phyloP scores from a whole-genome alignment of 371 early-diverging fungal genomes.

The Apophysomyces ossiformis region DNA sequence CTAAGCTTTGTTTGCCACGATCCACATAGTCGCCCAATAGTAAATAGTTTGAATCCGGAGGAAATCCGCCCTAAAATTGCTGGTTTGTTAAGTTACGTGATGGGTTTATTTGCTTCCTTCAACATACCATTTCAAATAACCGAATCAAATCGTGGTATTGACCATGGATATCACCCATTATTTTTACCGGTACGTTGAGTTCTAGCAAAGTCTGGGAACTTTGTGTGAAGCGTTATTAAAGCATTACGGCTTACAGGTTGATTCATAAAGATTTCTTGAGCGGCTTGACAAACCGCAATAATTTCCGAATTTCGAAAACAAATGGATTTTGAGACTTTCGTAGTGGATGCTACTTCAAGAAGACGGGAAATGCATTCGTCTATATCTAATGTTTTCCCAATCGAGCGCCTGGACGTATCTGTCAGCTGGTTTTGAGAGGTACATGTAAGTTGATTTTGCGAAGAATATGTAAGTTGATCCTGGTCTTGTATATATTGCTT shows the following conservation, averaged over 20 bases:
- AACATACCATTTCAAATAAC: conserved; percentile 78
- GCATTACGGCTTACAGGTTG: conserved; percentile 71
- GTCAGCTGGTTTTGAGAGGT: conserved; percentile 47
- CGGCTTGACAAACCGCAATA: conserved; percentile 84
- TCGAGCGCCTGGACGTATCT: conserved; percentile 47
- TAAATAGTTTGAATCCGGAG: conserved; percentile 86
- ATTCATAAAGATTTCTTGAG: conserved; percentile 88
- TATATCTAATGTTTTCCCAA: conserved; percentile 67
- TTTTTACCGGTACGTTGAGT: conserved; percentile 94
- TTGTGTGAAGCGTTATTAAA: neutral
- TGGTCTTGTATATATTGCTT: conserved; percentile 18
- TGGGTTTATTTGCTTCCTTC: neutral
- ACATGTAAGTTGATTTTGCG: conserved; percentile 50
- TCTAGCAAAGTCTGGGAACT: conserved; percentile 79
- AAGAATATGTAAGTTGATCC: conserved; percentile 43
- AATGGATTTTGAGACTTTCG: conserved; percentile 72
- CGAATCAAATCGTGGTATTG: conserved; percentile 92
- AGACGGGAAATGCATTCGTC: conserved; percentile 90
- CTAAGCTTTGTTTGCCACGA: conserved; percentile 93
- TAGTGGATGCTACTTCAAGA: conserved; percentile 74
- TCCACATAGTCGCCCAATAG: conserved; percentile 98
- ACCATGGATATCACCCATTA: conserved; percentile 96
- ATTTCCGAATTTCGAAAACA: conserved; percentile 90
- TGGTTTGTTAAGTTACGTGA: neutral
- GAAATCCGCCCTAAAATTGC: conserved; percentile 74